phyloP scores from a whole-genome alignment of 2,329 filamentous ascomycete species.

The Stemphylium beticola region DNA sequence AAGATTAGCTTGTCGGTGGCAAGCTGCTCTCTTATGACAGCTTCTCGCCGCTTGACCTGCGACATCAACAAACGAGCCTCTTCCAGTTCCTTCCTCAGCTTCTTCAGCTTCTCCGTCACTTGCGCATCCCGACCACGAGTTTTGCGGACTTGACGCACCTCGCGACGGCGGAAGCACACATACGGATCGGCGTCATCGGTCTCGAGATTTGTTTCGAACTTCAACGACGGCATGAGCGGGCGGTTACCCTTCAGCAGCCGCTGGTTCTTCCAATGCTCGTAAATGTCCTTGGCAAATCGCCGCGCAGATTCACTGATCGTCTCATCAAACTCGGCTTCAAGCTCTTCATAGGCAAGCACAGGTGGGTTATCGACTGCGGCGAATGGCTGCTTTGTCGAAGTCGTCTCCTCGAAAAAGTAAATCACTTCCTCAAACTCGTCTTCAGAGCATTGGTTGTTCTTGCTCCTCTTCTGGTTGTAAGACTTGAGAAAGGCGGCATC shows the following conservation, averaged over 20 bases:
- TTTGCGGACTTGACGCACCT: constrained; percentile 92
- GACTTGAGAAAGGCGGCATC: constrained; percentile 84
- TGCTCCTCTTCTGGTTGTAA: constrained; percentile 78
- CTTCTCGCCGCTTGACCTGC: constrained; percentile 79
- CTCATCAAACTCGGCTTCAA: constrained; percentile 70
- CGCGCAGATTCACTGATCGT: constrained; percentile 61
- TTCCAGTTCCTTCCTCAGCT: constrained; percentile 87
- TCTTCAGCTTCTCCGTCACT: constrained; percentile 92
- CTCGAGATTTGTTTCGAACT: constrained; percentile 93
- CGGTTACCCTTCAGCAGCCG: constrained; percentile 72
- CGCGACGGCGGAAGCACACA: constrained; percentile 94
- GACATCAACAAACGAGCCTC: constrained; percentile 82
- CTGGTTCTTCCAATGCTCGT: constrained; percentile 85
- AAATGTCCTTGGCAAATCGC: constrained; percentile 75
- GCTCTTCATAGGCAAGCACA: constrained; percentile 63
- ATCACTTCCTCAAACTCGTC: constrained; percentile 94
- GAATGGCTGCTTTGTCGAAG: constrained; percentile 82
- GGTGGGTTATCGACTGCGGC: constrained; percentile 88
- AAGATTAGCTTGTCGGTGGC: constrained; percentile 79
- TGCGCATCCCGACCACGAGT: constrained; percentile 92
- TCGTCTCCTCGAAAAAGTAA: constrained; percentile 91
- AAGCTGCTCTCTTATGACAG: constrained; percentile 78
- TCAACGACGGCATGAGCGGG: constrained; percentile 77
- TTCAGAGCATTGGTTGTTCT: constrained; percentile 73
- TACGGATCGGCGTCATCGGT: constrained; percentile 96